phyloP scores from a whole-genome alignment of 192 early-diverging fungal genomes.

The Linnemannia hyalina region DNA sequence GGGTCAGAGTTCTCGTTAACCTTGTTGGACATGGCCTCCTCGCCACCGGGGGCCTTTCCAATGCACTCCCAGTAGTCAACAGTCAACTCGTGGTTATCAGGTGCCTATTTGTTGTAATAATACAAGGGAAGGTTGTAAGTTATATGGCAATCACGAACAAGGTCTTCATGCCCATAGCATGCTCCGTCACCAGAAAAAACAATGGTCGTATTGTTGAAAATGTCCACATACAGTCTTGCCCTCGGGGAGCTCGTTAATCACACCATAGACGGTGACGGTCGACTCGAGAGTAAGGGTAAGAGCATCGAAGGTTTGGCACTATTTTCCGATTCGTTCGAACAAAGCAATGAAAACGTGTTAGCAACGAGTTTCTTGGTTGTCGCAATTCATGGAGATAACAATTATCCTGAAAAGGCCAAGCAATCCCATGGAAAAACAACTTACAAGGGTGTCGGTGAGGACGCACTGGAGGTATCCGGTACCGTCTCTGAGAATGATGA shows the following conservation, averaged over 20 bases:
- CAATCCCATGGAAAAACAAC: conserved; percentile 12
- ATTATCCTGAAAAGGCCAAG: background rate
- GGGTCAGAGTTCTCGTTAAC: conserved; percentile 92
- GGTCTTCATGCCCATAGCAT: background rate
- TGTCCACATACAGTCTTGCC: conserved; percentile 83
- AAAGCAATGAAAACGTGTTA: conserved; percentile 40
- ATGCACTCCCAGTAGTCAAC: conserved; percentile 98
- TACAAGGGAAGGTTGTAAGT: background rate
- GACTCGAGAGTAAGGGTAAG: conserved; percentile 94
- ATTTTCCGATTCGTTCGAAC: conserved; percentile 73
- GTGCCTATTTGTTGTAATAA: conserved; percentile 72
- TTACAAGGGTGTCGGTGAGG: conserved; percentile 85
- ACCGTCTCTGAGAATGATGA: conserved; percentile 95
- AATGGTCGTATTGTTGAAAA: background rate
- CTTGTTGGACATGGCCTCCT: conserved; percentile 93
- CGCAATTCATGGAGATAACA: background rate
- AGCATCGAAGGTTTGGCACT: conserved; percentile 96
- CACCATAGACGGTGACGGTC: conserved; percentile 90
- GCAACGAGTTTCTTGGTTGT: background rate
- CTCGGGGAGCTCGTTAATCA: conserved; percentile 87
- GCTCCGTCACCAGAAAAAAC: background rate
- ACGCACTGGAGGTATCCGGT: conserved; percentile 95
- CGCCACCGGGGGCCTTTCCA: conserved; percentile 93
- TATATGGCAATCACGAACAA: background rate
- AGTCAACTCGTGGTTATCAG: conserved; percentile 94